Base-by-base conservation (phyloP, 192 early-diverging fungal genomes). In the Coemansia sp. region DNA sequence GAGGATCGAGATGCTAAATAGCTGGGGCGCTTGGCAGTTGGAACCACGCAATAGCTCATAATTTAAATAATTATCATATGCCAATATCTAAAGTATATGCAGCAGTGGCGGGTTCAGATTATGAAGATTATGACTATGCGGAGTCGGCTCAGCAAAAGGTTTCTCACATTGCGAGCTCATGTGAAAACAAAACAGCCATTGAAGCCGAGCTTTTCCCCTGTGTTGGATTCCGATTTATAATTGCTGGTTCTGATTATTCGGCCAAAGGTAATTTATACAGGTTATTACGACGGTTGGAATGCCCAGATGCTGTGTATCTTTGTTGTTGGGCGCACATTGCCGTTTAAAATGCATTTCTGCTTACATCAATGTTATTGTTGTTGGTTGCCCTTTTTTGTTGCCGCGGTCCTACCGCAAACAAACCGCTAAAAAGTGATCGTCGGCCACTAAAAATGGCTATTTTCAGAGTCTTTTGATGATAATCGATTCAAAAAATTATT, bases 371-470 rank as follows among this genome's bases (percentile, higher is more conserved):
- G n/a, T 38, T 45, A 2, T 45, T 45, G 42, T 45, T 14, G 42
- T 45, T n/a, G n/a, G n/a, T n/a, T n/a, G n/a, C n/a, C 18, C 25
- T 52, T 14, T 33, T 14, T 16, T 17, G n/a, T 20, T 56, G 30
- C 16, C n/a, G 54, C 17, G 54, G 32, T 56, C 54, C 6, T 10
- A 56, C 12, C 4, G 0, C 30, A n/a, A 50, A 17, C 54, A 32
- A 29, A 56, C 2, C 20, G 30, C 54, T n/a, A 32, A 5, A n/a
- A 32, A 16, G 54, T 12, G 54, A 56, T 56, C 32, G 54, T n/a
- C 54, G 54, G 54, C 54, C 54, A 17, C 11, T 32, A 31, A 56
- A 56, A 56, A 32, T 32, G 20, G 30, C 32, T 32, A 56, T 32
- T 32, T 29, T 32, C 30, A 32, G 17, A 3, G 18, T 28, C 4